A percentile compares a stretch with the other conserved stretches of the same genome.
phyloP scores from a whole-genome alignment of 164 flowering plant species.

The Stephania yunnanensis region DNA sequence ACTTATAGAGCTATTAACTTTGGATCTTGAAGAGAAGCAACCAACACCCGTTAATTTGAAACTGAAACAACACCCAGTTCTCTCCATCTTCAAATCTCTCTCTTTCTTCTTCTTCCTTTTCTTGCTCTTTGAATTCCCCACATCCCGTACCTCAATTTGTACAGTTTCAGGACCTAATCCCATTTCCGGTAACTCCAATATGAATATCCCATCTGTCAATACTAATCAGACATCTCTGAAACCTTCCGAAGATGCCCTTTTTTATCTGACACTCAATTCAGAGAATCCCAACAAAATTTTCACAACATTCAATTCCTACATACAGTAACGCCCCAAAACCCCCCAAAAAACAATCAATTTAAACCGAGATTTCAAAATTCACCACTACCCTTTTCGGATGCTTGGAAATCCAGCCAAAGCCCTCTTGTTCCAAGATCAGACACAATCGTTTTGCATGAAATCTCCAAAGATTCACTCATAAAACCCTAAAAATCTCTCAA shows the following conservation, averaged over 20 bases:
- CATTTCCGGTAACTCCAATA: constrained; percentile 19
- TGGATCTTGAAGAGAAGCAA: constrained; percentile 80
- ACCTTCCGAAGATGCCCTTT: constrained; percentile 5
- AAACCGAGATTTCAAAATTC: background rate
- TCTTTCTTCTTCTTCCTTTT: constrained; percentile 24
- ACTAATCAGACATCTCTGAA: constrained; percentile 6
- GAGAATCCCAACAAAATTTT: background rate
- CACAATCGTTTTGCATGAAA: background rate
- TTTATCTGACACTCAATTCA: background rate
- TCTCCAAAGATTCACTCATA: background rate
- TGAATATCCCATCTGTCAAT: constrained; percentile 17
- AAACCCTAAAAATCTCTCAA: background rate
- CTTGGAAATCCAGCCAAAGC: background rate
- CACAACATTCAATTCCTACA: background rate
- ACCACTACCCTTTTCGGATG: background rate
- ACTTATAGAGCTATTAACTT: constrained; percentile 69
- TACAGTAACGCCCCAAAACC: background rate
- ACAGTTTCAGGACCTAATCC: constrained; percentile 26
- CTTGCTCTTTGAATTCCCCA: constrained; percentile 21
- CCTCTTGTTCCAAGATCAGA: background rate
- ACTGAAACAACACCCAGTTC: constrained; percentile 60
- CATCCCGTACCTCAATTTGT: constrained; percentile 23
- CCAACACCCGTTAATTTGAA: constrained; percentile 43
- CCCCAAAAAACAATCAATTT: background rate
- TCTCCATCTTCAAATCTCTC: constrained; percentile 26